phyloP scores from a whole-genome alignment of 2,329 filamentous ascomycete genomes.

The Gliomastix tumulicola region DNA sequence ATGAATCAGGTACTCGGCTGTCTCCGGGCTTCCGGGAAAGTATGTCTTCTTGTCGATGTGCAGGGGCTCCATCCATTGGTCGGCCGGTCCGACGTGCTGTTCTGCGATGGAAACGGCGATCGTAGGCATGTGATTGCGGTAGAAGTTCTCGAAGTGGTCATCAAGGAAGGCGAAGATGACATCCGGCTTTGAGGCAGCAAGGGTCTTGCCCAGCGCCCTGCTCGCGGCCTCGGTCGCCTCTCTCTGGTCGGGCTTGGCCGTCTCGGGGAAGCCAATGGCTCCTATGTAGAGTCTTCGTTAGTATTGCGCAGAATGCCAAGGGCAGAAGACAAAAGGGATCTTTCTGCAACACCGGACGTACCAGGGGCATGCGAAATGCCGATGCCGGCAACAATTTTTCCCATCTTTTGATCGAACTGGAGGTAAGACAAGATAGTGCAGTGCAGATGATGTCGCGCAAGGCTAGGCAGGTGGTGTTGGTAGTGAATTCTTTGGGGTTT shows the following conservation, averaged over 20 bases:
- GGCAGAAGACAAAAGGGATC: not conserved
- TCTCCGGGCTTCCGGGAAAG: conserved; percentile 15
- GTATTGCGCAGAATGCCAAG: too few species aligned
- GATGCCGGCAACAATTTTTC: conserved; percentile 3
- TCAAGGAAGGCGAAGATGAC: conserved; percentile 21
- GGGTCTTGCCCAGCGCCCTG: conserved; percentile 13
- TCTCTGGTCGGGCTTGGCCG: conserved; percentile 13
- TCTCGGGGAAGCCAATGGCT: conserved; percentile 18
- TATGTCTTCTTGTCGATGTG: conserved; percentile 14
- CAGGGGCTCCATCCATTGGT: conserved; percentile 17
- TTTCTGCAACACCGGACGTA: not conserved
- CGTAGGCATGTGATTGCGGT: conserved; percentile 16
- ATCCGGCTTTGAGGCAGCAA: conserved; percentile 16
- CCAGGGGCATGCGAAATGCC: conserved; percentile 4
- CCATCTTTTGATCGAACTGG: too few species aligned
- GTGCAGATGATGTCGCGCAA: too few species aligned
- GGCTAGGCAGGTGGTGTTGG: too few species aligned
- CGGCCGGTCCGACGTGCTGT: conserved; percentile 15
- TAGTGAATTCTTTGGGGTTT: too few species aligned
- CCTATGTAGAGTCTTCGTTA: too few species aligned
- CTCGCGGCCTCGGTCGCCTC: conserved; percentile 15
- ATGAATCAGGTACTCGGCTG: conserved; percentile 14
- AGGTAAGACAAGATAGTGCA: too few species aligned
- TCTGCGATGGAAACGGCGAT: conserved; percentile 16
- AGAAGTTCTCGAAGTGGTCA: conserved; percentile 21